A percentile compares a stretch with the other conserved stretches of the same genome.
Evolutionary conservation across 1,284 basidiomycete species (phyloP).

Genomic region (Calocybe gambosa): DNA sequence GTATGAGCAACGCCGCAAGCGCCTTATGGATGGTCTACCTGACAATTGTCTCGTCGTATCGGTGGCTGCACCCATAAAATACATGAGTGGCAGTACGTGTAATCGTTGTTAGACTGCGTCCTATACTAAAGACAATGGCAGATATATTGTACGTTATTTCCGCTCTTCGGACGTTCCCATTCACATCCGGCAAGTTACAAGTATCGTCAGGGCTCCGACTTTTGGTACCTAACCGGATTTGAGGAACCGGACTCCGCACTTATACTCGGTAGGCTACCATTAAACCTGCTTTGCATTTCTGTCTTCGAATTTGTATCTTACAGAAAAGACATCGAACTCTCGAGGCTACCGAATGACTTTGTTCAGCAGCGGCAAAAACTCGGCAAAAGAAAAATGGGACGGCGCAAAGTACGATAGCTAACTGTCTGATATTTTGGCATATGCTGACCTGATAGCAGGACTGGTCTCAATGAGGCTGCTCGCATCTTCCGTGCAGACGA

Average conservation of each 20-base stretch:
- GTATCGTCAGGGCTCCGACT: slow-evolving; percentile 90
- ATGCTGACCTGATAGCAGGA: slow-evolving; percentile 30
- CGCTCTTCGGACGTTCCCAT: slow-evolving; percentile 1
- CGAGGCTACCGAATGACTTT: slow-evolving; percentile 86
- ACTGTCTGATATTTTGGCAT: slow-evolving; percentile 4
- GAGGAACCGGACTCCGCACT: slow-evolving; percentile 90
- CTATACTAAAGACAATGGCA: slow-evolving; percentile 14
- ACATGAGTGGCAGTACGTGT: slow-evolving; percentile 80
- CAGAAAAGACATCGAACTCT: slow-evolving; percentile 59
- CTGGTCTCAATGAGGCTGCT: slow-evolving; percentile 55
- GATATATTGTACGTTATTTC: slow-evolving; percentile 43
- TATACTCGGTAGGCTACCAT: slow-evolving; percentile 57
- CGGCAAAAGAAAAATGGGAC: slow-evolving; percentile 86
- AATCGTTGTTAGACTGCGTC: background rate
- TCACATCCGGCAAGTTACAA: slow-evolving; percentile 65
- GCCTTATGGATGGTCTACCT: slow-evolving; percentile 75
- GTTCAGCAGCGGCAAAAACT: slow-evolving; percentile 78
- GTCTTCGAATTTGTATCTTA: background rate
- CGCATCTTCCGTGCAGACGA: slow-evolving; percentile 73
- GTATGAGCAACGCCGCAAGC: slow-evolving; percentile 73
- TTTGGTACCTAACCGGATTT: slow-evolving; percentile 94
- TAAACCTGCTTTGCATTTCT: slow-evolving; percentile 16
- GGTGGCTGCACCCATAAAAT: slow-evolving; percentile 77
- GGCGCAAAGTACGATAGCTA: slow-evolving; percentile 57
- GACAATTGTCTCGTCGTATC: slow-evolving; percentile 76